Percentiles rank a stretch among this genome's conserved stretches.
These are phyloP conservation scores for Podaxis rugospora DNA, from an alignment of 768 basidiomycete genomes.

Conservation along the genomic window DNA sequence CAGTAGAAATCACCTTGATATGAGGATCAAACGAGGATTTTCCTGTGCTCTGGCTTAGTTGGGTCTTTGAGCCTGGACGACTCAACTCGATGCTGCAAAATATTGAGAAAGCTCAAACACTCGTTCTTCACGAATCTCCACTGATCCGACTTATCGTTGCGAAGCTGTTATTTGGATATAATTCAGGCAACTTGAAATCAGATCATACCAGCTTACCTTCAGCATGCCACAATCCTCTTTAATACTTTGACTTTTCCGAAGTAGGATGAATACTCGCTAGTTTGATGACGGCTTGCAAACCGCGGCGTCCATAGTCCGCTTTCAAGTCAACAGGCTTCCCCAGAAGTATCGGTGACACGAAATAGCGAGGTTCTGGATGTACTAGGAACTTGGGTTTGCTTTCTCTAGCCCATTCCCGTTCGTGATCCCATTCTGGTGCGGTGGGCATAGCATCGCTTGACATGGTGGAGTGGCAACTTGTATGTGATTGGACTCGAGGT, in stretches of 20 bases:
- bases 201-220: not conserved
- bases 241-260: slow-evolving; percentile 16
- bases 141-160: slow-evolving; percentile 18
- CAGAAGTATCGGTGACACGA: slow-evolving; percentile 14
- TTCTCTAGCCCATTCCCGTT: not conserved
- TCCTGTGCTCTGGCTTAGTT: slow-evolving; percentile 33
- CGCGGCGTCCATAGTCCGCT: not conserved
- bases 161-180: not conserved
- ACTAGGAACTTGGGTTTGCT: slow-evolving; percentile 19
- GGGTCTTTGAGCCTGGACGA: slow-evolving; percentile 30
- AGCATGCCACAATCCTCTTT: slow-evolving; percentile 19
- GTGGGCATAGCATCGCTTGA: not conserved
- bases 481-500: too few species aligned
- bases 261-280: slow-evolving; percentile 18
- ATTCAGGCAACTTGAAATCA: not conserved
- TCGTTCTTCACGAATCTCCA: slow-evolving; percentile 23
- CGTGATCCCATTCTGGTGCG: not conserved
- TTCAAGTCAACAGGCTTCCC: slow-evolving; percentile 20
- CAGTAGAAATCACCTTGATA: slow-evolving; percentile 20
- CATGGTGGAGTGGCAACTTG: too few species aligned
- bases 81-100: slow-evolving; percentile 31
- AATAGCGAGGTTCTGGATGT: slow-evolving; percentile 12
- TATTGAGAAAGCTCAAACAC: slow-evolving; percentile 30
- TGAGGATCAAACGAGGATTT: slow-evolving; percentile 35
- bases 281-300: slow-evolving; percentile 18